Percentiles rank a stretch among this genome's conserved stretches.
These are phyloP conservation scores for Pseudogymnoascus sp. DNA, from an alignment of 2,329 filamentous ascomycete genomes.

Conservation along the genomic window DNA sequence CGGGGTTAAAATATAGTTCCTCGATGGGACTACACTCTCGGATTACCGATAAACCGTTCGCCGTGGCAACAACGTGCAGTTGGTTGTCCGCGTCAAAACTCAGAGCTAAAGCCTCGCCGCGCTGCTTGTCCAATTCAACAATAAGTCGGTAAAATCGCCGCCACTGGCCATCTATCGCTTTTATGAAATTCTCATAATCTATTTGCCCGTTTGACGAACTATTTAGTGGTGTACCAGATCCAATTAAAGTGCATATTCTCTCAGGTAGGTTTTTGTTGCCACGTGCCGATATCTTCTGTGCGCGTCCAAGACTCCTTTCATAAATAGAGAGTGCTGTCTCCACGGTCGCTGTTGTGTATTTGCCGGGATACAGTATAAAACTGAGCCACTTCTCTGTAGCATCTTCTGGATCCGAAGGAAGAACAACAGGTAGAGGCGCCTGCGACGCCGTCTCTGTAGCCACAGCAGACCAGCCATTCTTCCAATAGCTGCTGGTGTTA, in stretches of 20 bases:
- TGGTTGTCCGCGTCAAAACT: constrained; percentile 62
- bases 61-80: constrained; percentile 75
- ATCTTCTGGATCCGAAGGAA: constrained; percentile 57
- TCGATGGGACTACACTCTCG: constrained; percentile 74
- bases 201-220: constrained; percentile 54
- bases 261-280: constrained; percentile 58
- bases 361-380: constrained; percentile 73
- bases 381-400: constrained; percentile 78
- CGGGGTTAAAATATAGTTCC: constrained; percentile 60
- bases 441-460: constrained; percentile 48
- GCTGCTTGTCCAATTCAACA: constrained; percentile 75
- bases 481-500: constrained; percentile 49
- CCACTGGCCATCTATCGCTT: constrained; percentile 76
- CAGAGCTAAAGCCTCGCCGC: constrained; percentile 73
- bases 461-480: constrained; percentile 61
- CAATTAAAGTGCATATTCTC: constrained; percentile 64
- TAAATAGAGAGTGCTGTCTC: constrained; percentile 80
- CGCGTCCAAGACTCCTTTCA: constrained; percentile 49
- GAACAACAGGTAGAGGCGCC: constrained; percentile 47
- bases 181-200: constrained; percentile 67
- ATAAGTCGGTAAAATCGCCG: constrained; percentile 79
- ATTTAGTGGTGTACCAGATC: constrained; percentile 57
- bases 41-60: constrained; percentile 72
- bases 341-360: constrained; percentile 70
- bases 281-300: constrained; percentile 32